phyloP scores from a whole-genome alignment of 2,329 filamentous ascomycete species.

The Tolypocladium amazonense region DNA sequence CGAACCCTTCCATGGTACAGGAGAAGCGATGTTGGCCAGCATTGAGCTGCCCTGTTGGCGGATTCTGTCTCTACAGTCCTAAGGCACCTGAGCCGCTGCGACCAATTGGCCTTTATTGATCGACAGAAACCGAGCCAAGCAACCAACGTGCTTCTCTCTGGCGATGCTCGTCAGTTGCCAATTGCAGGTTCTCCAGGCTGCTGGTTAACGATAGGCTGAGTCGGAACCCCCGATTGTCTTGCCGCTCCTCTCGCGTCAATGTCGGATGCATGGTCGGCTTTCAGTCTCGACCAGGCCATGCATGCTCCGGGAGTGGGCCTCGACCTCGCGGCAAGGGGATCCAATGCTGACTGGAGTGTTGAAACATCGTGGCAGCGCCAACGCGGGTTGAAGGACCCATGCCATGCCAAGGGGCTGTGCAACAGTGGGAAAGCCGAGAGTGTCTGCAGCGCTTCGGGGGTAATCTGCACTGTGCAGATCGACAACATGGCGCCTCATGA shows the following conservation, averaged over 20 bases:
- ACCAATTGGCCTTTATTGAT: not conserved
- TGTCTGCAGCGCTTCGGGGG: not conserved
- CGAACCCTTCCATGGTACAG: not conserved
- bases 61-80: not conserved
- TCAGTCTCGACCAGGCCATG: conserved; percentile 1
- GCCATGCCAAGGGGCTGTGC: conserved; percentile 14
- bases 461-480: conserved; percentile 1
- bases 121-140: not conserved
- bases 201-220: not conserved
- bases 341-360: not conserved
- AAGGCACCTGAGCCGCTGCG: not conserved
- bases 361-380: not conserved
- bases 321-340: not conserved
- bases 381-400: conserved; percentile 3
- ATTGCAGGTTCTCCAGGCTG: not conserved
- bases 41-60: not conserved
- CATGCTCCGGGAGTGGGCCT: not conserved
- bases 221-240: not conserved
- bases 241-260: not conserved
- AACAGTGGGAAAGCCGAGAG: conserved; percentile 10
- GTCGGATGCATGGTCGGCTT: not conserved
- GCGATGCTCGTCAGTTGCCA: not conserved
- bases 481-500: not conserved
- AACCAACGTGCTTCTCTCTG: not conserved
- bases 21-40: not conserved